Percentiles rank a stretch among this genome's conserved stretches.
Conservation (phyloP, 352 stramenopile species). For the Globisporangium nodosum region DNA sequence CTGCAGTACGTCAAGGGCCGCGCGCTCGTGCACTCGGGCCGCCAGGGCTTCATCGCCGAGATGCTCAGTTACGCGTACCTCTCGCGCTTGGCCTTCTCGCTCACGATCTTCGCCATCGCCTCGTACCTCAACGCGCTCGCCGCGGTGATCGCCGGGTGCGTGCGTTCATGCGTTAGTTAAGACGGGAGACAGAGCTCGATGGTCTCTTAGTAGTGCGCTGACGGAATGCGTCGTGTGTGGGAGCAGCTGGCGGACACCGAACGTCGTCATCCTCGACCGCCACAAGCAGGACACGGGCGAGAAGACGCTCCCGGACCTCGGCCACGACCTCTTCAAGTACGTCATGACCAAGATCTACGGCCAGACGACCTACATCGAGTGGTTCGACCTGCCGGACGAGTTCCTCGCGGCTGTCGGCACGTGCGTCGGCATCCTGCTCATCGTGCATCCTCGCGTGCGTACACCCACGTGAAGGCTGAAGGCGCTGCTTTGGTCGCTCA, state of each 20-base stretch:
- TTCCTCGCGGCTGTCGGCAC: constrained; percentile 72
- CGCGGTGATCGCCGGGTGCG: constrained; percentile 67
- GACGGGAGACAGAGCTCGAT: too few relatives aligned
- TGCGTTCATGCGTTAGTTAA: neutral
- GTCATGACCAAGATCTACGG: constrained; percentile 85
- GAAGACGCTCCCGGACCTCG: constrained; percentile 81
- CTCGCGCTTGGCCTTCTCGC: constrained; percentile 72
- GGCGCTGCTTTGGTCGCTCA: neutral
- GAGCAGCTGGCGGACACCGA: constrained; percentile 73
- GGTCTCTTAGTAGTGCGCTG: neutral
- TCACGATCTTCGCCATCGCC: constrained; percentile 73
- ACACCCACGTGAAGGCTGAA: neutral
- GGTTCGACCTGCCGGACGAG: constrained; percentile 81
- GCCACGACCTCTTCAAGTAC: constrained; percentile 84
- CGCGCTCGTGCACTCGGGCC: constrained; percentile 40
- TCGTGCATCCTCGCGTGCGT: constrained; percentile 72
- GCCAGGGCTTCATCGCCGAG: constrained; percentile 81
- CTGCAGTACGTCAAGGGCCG: constrained; percentile 44
- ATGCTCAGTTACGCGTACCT: constrained; percentile 87
- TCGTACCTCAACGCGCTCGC: constrained; percentile 83
- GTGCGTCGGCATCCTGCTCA: constrained; percentile 56
- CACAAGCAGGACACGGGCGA: constrained; percentile 44
- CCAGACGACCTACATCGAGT: constrained; percentile 67
- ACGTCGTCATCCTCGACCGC: constrained; percentile 74
- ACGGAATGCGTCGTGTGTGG: neutral